Conservation (phyloP, 176 grass and related monocot genomes). For the Chloris gayana region DNA sequence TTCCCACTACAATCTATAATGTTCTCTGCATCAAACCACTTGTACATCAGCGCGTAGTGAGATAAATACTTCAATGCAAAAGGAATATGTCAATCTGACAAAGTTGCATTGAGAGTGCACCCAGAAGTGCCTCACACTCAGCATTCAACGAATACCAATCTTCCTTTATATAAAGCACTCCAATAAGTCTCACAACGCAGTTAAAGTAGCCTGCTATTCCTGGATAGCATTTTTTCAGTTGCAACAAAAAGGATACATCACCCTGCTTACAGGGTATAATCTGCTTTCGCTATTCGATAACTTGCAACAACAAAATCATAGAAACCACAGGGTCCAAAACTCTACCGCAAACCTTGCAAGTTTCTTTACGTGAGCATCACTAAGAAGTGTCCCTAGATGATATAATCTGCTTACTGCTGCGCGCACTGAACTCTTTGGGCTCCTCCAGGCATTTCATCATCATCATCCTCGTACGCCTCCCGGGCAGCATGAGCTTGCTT, state of each 20-base stretch:
- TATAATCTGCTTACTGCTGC: conserved; percentile 58
- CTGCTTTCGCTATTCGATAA: conserved; percentile 20
- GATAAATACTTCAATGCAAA: not conserved
- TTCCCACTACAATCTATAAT: not conserved
- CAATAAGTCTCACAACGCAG: conserved; percentile 1
- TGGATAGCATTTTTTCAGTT: conserved; percentile 30
- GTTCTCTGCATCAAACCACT: too few species aligned
- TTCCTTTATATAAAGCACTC: conserved; percentile 24
- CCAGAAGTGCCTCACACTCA: too few species aligned
- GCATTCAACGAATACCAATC: not conserved
- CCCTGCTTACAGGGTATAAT: conserved; percentile 25
- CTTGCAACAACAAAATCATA: conserved; percentile 33
- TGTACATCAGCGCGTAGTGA: not conserved
- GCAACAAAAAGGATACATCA: conserved; percentile 44
- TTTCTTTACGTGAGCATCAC: conserved; percentile 11
- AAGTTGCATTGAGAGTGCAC: not conserved
- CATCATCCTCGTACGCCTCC: conserved; percentile 89
- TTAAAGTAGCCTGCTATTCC: conserved; percentile 14
- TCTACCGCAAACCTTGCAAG: not conserved
- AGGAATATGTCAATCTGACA: not conserved
- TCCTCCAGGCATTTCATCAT: conserved; percentile 71
- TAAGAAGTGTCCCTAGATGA: conserved; percentile 19
- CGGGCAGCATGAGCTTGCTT: conserved; percentile 70
- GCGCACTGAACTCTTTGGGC: conserved; percentile 91
- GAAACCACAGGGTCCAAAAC: conserved; percentile 31